Evolutionary conservation across 805 yeast genomes (phyloP), one percentile per base, ranked within the genome.

Genomic region (Brettanomyces custersianus): DNA sequence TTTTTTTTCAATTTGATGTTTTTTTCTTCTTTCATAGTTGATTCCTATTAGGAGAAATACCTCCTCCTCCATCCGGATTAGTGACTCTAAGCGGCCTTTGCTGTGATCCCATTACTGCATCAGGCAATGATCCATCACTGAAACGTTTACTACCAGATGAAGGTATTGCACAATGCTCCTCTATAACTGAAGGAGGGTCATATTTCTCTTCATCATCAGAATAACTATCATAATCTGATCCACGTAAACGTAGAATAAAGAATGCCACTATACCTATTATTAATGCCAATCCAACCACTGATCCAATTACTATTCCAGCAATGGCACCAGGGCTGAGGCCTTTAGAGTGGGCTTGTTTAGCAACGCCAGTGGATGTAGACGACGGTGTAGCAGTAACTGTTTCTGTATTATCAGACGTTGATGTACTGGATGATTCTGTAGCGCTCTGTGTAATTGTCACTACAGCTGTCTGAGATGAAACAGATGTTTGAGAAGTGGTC

Each of bases 241-340:
- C 43, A 36, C 57, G 48, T 34, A 44, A 39, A 41, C 56, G n/a
- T n/a, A 25, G 39, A 16, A 45, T 21, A 32, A 54, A 43, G 34
- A 55, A 38, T 20, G 50, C n/a, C 5, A 49, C 10, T 7, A 32
- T 22, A 1, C 38, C 37, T 3, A 40, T 31, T 3, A 59, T 15
- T 13, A 45, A 17, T 3, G 44, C 20, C 4, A 41, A 34, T 18
- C 62, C 63, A 20, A 45, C 34, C 2, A 59, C 44, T 4, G 43
- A 46, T 10, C 63, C 63, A 36, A 59, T 43, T 8, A 52, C 63
- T 13, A 57, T 53, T 28, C 63, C 63, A 8, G 63, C 63, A 29
- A 57, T 54, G 11, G 59, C 57, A 29, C 63, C 63, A 17, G 47
- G 49, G 16, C 54, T 44, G 22, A 59, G 33, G 10, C 40, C 44